These are phyloP conservation scores for Ogataea haglerorum DNA, from an alignment of 805 yeast genomes.

Conservation along the genomic window DNA sequence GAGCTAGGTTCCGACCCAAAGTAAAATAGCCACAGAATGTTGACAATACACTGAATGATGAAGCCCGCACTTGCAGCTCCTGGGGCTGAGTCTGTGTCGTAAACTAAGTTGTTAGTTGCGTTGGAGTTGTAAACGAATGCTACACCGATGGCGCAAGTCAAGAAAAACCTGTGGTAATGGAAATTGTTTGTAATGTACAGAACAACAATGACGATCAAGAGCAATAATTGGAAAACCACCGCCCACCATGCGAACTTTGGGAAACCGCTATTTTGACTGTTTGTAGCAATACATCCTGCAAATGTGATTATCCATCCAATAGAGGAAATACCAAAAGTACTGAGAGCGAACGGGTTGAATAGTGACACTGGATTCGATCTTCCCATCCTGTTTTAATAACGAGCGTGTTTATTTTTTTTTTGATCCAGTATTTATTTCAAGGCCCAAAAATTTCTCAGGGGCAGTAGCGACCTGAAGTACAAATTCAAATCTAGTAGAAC, in stretches of 20 bases:
- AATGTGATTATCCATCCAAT: constrained; percentile 87
- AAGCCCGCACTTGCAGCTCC: constrained; percentile 94
- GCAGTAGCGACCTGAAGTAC: neutral
- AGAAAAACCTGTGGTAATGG: constrained; percentile 61
- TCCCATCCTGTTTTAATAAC: constrained; percentile 11
- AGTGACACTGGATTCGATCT: constrained; percentile 20
- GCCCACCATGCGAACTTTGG: constrained; percentile 98
- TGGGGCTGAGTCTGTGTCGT: constrained; percentile 56
- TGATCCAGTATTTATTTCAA: constrained; percentile 3
- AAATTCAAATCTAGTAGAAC: no score
- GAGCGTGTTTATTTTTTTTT: constrained; percentile 7
- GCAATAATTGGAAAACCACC: constrained; percentile 67
- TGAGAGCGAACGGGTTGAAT: constrained; percentile 74
- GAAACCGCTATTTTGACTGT: constrained; percentile 39
- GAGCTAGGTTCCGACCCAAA: constrained; percentile 89
- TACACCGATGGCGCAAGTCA: constrained; percentile 57
- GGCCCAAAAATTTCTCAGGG: constrained; percentile 4
- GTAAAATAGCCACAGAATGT: constrained; percentile 81
- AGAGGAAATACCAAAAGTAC: constrained; percentile 69
- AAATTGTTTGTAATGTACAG: constrained; percentile 60
- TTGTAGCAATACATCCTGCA: constrained; percentile 74
- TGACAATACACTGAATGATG: constrained; percentile 74
- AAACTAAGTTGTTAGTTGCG: constrained; percentile 76
- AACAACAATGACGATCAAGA: constrained; percentile 48
- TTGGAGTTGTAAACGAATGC: constrained; percentile 85